These are phyloP conservation scores for Plasmopara muralis DNA, from an alignment of 352 stramenopile genomes.

Conservation along the genomic window DNA sequence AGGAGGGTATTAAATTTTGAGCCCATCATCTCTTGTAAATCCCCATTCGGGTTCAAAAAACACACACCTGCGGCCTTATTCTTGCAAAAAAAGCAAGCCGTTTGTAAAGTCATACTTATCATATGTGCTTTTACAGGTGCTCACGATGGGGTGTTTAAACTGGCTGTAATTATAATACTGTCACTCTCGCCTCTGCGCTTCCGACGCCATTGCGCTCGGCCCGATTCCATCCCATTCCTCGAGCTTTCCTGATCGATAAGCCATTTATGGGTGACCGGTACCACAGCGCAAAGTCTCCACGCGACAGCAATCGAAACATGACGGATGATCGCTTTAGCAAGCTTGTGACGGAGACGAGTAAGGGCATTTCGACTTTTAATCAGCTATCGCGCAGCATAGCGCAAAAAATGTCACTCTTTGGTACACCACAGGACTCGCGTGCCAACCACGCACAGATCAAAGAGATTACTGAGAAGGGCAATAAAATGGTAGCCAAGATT, in stretches of 20 bases:
- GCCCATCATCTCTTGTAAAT: too few relatives aligned
- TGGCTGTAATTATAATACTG: slow-evolving; percentile 13
- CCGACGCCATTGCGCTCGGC: slow-evolving; percentile 4
- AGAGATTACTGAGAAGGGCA: slow-evolving; percentile 77
- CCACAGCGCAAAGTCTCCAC: slow-evolving; percentile 51
- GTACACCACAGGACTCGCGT: slow-evolving; percentile 75
- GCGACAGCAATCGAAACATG: slow-evolving; percentile 30
- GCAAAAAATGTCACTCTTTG: slow-evolving; percentile 84
- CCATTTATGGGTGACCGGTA: slow-evolving; percentile 60
- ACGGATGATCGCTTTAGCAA: slow-evolving; percentile 65
- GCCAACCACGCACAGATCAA: slow-evolving; percentile 77
- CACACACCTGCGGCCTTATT: too few relatives aligned
- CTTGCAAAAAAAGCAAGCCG: too few relatives aligned
- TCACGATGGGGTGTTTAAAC: slow-evolving; percentile 7
- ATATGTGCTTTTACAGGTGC: too few relatives aligned
- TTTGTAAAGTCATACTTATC: too few relatives aligned
- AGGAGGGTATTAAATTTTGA: too few relatives aligned
- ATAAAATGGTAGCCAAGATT: slow-evolving; percentile 75
- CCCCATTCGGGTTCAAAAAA: too few relatives aligned
- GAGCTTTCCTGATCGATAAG: neutral
- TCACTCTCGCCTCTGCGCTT: slow-evolving; percentile 21
- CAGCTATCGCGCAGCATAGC: slow-evolving; percentile 78
- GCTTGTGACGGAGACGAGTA: slow-evolving; percentile 75
- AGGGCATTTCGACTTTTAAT: slow-evolving; percentile 84
- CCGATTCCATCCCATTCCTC: neutral